Evolutionary conservation across 1,284 basidiomycete genomes (phyloP), one percentile per base, ranked within the genome.

Genomic region (Fistulina hepatica): DNA sequence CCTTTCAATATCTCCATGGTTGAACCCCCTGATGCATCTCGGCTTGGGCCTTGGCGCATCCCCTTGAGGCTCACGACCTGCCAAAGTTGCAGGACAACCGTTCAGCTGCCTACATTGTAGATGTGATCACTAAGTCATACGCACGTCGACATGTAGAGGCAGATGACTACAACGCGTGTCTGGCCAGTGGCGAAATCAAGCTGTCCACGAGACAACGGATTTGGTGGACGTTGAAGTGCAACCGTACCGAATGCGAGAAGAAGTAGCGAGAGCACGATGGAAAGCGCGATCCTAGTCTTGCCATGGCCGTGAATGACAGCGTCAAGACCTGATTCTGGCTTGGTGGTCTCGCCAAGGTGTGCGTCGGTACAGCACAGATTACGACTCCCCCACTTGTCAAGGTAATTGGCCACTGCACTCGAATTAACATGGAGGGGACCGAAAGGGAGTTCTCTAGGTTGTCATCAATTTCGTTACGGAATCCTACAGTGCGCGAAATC

Each of bases 271-370:
- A 73, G 36, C 69, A 65, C 21, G 67, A 67, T 20, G 85, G 84
- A 1, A 75, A 65, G 52, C 72, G 69, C 48, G 65, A 64, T 38
- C 68, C 90, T 0, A 86, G 81, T 48, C 69, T 95, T 15, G 61
- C 73, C 0, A 64, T 67, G 60, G 79, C 90, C 0, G 69, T 94
- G 53, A 84, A 82, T 49, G 89, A 93, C 52, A 80, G 79, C 39
- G 72, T 94, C 46, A 76, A 76, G 21, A 77, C 73, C 66, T 80
- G 75, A 64, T 88, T 93, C 54, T 93, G 90, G 89, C 64, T 70
- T 3, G 80, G 71, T 38, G 86, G 84, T 5, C 7, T 81, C 7
- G 60, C 91, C 56, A 93, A 92, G 54, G 63, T 91, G 24, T 56
- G 82, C 17, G 71, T 73, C 2, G 85, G 90, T 51, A 71, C 72